Base-by-base conservation (phyloP, 1,139 yeast species). In the Pichia kudriavzevii region DNA sequence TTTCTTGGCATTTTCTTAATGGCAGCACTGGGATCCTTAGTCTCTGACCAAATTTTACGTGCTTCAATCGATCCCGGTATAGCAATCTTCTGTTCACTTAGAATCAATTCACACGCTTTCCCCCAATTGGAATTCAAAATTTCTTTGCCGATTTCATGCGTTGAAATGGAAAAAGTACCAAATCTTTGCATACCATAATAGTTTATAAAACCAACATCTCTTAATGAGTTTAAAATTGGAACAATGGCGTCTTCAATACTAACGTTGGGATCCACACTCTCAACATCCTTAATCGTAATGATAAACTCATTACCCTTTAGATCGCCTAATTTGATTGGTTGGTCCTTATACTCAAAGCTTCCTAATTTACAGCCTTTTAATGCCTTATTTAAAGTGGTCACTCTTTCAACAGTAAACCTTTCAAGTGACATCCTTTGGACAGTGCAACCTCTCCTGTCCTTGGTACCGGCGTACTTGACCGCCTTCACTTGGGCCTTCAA, bases 111-210 rank as follows among this genome's bases (percentile, higher is more conserved):
- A 4, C 69, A 91, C 2, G 93, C 95, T 10, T 66, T 69, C 50
- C 79, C 72, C 88, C 94, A 91, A 38, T 88, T 77, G 28, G 74
- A 76, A 35, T 73, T 67, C 34, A 91, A 63, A 22, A 91, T 64
- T 42, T 70, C 71, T 42, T 74, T 73, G 33, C 99, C 99, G 35
- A 87, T 68, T 22, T 69, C 72, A 58, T 91, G 96, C 0, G 98
- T 88, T 1, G 97, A 84, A 20, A 85, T 68, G 7, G 95, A 82
- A 52, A 87, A 91, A 0, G 98, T 87, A 22, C 99, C 99, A 56
- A 91, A 91, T 53, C 99, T 66, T 64, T 91, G 99, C 93, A 91
- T 80, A 15, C 99, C 99, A 54, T 72, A 91, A 57, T 93, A 91
- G 57, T 91, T 91, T 47, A 91, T 80, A 48, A 84, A 91, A 0